Evolutionary conservation across 257 asterid species (phyloP).

Genomic region (Plantago ovata): DNA sequence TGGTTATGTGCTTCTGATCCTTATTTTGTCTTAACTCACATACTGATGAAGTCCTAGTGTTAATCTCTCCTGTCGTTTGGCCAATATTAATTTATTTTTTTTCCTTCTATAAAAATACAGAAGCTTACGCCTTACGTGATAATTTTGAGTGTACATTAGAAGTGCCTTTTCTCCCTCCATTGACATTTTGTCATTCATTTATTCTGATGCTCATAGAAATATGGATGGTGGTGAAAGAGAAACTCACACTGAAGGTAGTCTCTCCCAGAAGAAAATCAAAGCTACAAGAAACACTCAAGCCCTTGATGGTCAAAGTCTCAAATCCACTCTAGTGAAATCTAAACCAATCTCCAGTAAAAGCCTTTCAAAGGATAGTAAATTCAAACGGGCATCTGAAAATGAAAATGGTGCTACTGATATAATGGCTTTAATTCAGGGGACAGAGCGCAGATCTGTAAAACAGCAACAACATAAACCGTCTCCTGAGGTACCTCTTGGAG

Average conservation of each 20-base stretch:
- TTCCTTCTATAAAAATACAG: no score
- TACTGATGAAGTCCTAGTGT: no score
- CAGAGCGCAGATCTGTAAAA: constrained; percentile 45
- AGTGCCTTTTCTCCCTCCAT: no score
- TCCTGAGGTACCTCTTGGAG: constrained; percentile 32
- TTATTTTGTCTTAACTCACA: no score
- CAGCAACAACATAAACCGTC: constrained; percentile 30
- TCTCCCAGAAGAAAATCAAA: constrained; percentile 55
- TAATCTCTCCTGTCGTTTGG: no score
- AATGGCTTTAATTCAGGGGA: constrained; percentile 66
- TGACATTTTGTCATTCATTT: background rate
- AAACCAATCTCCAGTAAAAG: constrained; percentile 20
- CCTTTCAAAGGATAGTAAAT: constrained; percentile 27
- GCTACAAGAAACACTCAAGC: constrained; percentile 35
- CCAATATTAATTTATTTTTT: no score
- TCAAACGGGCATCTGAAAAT: constrained; percentile 31
- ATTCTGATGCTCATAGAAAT: constrained; percentile 37
- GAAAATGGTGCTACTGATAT: constrained; percentile 40
- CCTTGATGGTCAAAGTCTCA: constrained; percentile 32
- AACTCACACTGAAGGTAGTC: constrained; percentile 33
- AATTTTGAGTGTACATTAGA: no score
- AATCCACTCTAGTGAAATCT: constrained; percentile 33
- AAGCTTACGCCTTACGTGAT: no score
- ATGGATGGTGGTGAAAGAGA: constrained; percentile 42
- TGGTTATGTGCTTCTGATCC: no score